Conservation (phyloP, 148 eudicot genomes). For the Dysphania ambrosioides region DNA sequence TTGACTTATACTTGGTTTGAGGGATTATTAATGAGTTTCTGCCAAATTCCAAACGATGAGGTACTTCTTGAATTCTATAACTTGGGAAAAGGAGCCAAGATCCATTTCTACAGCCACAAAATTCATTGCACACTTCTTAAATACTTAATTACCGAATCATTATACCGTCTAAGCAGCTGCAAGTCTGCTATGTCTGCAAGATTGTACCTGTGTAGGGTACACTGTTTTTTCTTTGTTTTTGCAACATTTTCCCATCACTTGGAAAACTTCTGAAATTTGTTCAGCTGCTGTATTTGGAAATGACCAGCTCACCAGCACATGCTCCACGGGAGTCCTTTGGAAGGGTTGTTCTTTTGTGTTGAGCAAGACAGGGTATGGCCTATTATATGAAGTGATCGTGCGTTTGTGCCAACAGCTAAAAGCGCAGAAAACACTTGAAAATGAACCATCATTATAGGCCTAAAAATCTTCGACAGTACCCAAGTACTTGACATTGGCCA, state of each 20-base stretch:
- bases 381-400: too few relatives aligned
- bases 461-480: background rate
- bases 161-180: too few relatives aligned
- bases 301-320: constrained; percentile 5
- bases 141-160: too few relatives aligned
- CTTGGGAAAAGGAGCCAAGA: background rate
- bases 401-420: too few relatives aligned
- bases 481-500: background rate
- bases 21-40: background rate
- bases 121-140: too few relatives aligned
- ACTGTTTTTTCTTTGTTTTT: background rate
- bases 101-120: background rate
- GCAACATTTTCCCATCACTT: background rate
- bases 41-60: background rate
- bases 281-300: background rate
- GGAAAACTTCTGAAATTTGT: background rate
- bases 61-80: background rate
- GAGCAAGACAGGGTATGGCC: background rate
- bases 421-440: background rate
- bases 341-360: background rate
- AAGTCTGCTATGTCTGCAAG: background rate
- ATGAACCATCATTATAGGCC: background rate
- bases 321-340: background rate
- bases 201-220: background rate
- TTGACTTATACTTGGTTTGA: background rate